phyloP scores from a whole-genome alignment of 75 land plant genomes.

The Larix kaempferi region DNA sequence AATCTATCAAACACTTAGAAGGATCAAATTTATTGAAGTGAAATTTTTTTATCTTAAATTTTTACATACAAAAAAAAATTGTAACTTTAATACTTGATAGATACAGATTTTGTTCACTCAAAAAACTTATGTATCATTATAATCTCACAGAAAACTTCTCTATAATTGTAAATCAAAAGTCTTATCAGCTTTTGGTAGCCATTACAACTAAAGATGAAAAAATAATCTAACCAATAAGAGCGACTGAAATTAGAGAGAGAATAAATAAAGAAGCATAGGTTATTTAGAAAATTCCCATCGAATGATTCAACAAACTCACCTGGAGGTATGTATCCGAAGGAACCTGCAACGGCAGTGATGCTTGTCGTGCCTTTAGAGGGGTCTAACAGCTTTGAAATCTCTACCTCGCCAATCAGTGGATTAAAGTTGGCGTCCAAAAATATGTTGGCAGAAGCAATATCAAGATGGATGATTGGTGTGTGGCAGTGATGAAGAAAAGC shows the following conservation, averaged over 20 bases:
- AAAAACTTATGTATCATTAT: neutral
- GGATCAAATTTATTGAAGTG: no score
- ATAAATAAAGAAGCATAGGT: neutral
- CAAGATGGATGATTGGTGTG: constrained; percentile 77
- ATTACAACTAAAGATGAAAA: neutral
- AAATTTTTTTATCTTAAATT: no score
- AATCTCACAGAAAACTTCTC: no score
- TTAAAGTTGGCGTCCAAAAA: constrained; percentile 64
- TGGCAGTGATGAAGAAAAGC: constrained; percentile 64
- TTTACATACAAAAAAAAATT: no score
- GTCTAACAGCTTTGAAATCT: constrained; percentile 82
- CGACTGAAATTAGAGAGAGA: neutral
- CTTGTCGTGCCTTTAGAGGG: constrained; percentile 80
- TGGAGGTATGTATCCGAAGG: constrained; percentile 95
- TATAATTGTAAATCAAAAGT: no score
- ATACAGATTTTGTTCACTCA: neutral
- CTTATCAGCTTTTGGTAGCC: no score
- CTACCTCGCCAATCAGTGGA: constrained; percentile 73
- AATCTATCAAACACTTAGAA: no score
- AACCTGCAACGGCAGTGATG: constrained; percentile 92
- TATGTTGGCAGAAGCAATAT: constrained; percentile 67
- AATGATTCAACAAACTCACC: constrained; percentile 36
- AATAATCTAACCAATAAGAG: neutral
- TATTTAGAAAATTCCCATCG: neutral
- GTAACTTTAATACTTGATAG: no score